phyloP scores from a whole-genome alignment of 495 filamentous ascomycete species.

The Hypoxylon perforatum region DNA sequence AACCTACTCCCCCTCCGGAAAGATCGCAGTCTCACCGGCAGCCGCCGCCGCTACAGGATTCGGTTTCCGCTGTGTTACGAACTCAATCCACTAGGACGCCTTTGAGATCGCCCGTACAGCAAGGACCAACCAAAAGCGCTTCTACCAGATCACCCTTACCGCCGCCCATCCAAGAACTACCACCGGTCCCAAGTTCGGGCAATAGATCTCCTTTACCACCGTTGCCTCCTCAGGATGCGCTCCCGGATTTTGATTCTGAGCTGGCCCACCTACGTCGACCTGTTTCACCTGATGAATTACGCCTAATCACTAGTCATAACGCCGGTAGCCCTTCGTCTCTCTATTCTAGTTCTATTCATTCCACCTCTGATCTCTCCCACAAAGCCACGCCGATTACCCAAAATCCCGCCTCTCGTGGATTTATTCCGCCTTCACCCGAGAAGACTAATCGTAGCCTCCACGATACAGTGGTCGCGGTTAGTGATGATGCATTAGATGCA shows the following conservation, averaged over 20 bases:
- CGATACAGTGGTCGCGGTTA: constrained; percentile 54
- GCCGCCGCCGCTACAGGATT: constrained; percentile 41
- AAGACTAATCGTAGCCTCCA: constrained; percentile 45
- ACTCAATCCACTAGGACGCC: constrained; percentile 44
- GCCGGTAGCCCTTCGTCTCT: constrained; percentile 37
- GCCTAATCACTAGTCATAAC: constrained; percentile 25
- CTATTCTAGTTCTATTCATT: constrained; percentile 40
- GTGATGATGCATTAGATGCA: constrained; percentile 72
- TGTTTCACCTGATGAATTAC: constrained; percentile 40
- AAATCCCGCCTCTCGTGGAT: constrained; percentile 33
- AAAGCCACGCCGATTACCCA: constrained; percentile 44
- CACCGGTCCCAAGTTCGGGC: constrained; percentile 11
- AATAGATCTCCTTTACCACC: constrained; percentile 39
- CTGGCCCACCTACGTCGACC: constrained; percentile 28
- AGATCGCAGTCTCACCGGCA: constrained; percentile 38
- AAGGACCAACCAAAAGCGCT: constrained; percentile 27
- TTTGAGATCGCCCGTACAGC: constrained; percentile 32
- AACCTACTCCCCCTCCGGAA: constrained; percentile 36
- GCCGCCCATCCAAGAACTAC: constrained; percentile 21
- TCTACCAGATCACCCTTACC: constrained; percentile 37
- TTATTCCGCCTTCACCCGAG: constrained; percentile 40
- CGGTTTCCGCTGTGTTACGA: constrained; percentile 44
- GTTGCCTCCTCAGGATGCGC: constrained; percentile 24
- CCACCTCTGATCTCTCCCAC: constrained; percentile 41
- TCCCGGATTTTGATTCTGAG: constrained; percentile 41